These are phyloP conservation scores for Candida pseudoviswanathii DNA, from an alignment of 1,139 yeast species.

Conservation along the genomic window DNA sequence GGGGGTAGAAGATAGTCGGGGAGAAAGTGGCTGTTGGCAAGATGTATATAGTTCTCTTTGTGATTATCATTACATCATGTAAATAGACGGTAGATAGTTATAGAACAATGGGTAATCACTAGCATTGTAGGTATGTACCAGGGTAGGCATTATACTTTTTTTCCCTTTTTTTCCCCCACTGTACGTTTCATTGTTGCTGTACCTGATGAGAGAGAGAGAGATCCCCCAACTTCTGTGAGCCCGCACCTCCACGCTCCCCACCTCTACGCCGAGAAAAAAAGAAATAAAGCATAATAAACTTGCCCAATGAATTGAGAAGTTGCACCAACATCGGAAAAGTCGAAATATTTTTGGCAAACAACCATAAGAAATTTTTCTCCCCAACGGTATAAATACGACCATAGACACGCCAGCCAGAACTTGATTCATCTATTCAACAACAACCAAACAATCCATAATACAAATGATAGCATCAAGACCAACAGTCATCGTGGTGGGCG, in stretches of 20 bases:
- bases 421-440: not conserved
- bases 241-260: constrained; percentile 6
- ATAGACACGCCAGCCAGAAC: no score
- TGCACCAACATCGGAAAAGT: not conserved
- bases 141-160: no score
- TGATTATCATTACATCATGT: not conserved
- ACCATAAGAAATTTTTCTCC: not conserved
- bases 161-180: not conserved
- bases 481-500: constrained; percentile 60
- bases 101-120: no score
- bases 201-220: no score
- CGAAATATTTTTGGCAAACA: not conserved
- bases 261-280: constrained; percentile 5
- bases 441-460: not conserved
- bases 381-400: no score
- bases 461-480: constrained; percentile 10
- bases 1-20: no score
- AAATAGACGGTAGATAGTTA: no score
- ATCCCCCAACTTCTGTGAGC: not conserved
- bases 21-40: not conserved
- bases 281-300: not conserved
- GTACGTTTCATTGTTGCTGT: not conserved
- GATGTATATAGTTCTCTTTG: not conserved
- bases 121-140: no score
- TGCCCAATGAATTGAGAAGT: no score